Base-by-base conservation (phyloP, 192 early-diverging fungal species). In the Coemansia biformis region DNA sequence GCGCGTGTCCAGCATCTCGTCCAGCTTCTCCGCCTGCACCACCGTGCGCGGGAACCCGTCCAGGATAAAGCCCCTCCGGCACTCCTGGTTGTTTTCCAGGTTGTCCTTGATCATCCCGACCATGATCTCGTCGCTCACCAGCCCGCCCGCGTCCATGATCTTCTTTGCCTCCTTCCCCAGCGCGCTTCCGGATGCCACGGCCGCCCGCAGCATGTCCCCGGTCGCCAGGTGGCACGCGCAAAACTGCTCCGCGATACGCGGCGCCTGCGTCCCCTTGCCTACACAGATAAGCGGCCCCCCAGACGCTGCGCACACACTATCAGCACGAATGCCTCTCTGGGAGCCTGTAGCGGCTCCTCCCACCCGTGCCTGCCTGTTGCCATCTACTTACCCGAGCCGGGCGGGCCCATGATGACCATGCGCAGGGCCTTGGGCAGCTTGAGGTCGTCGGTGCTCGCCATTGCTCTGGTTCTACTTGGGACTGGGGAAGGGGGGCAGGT, bases 31-130 rank as follows among this genome's bases (percentile, higher is more conserved):
- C 18, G 96, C 96, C 78, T 99, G 96, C 31, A 84, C 82, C 46
- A 96, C 92, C 29, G 96, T 99, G 54, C 96, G 87, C 49, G 96
- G 96, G 84, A 99, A 99, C 14, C 96, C 96, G 73, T 99, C 96
- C 24, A 99, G 80, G 57, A 99, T 99, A 76, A 99, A 99, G 17
- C 96, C 96, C 58, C 91, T 89, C 76, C 86, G 86, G 86, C 96
- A 99, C 71, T 90, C 91, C 35, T 80, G 46, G 83, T 97, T 97
- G 70, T 81, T 85, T 50, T 92, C 85, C 48, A 99, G 76, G 81
- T 99, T 97, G 48, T 97, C 90, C 73, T 88, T 73, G 79, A 99
- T 99, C 78, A 99, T 85, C 59, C 80, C 83, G 46, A 99, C 88
- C 81, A 99, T 87, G 76, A 99, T 96, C 67, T 99, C 96, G 78